These are phyloP conservation scores for Paratinospora sagittata DNA, from an alignment of 164 flowering plant genomes.

Conservation along the genomic window DNA sequence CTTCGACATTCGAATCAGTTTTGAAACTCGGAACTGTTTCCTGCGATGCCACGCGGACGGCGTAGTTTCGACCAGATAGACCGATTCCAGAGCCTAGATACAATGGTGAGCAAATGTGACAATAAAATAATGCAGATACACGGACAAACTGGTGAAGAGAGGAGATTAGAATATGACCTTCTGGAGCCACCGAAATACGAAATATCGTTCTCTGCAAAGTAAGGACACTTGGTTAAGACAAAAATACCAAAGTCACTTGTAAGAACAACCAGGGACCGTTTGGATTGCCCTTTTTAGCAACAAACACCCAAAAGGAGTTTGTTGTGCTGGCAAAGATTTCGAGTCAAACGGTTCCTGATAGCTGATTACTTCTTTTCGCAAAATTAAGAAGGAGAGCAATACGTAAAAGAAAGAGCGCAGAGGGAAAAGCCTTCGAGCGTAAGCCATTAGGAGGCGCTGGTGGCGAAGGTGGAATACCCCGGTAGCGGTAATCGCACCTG, in stretches of 20 bases:
- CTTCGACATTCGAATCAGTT: constrained; percentile 13
- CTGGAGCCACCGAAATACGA: constrained; percentile 13
- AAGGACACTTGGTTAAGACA: background rate
- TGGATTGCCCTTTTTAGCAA: too few species aligned
- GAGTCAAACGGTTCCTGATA: too few species aligned
- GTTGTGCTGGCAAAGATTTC: too few species aligned
- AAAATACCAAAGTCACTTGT: too few species aligned
- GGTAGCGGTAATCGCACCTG: too few species aligned
- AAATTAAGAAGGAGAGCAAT: background rate
- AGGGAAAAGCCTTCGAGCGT: constrained; percentile 26
- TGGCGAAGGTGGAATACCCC: too few species aligned
- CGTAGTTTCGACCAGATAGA: constrained; percentile 18
- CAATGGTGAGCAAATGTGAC: constrained; percentile 10
- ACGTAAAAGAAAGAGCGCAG: constrained; percentile 10
- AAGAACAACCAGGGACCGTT: too few species aligned
- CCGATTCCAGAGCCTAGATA: constrained; percentile 25
- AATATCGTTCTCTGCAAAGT: constrained; percentile 21
- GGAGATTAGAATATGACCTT: constrained; percentile 14
- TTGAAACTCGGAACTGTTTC: constrained; percentile 19
- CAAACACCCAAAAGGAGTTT: too few species aligned
- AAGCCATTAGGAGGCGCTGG: too few species aligned
- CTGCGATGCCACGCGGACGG: constrained; percentile 14
- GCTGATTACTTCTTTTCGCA: background rate
- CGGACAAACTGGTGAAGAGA: background rate
- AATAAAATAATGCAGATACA: background rate